Conservation (phyloP, 139 green algal genomes). For the Haematococcus sp. region DNA sequence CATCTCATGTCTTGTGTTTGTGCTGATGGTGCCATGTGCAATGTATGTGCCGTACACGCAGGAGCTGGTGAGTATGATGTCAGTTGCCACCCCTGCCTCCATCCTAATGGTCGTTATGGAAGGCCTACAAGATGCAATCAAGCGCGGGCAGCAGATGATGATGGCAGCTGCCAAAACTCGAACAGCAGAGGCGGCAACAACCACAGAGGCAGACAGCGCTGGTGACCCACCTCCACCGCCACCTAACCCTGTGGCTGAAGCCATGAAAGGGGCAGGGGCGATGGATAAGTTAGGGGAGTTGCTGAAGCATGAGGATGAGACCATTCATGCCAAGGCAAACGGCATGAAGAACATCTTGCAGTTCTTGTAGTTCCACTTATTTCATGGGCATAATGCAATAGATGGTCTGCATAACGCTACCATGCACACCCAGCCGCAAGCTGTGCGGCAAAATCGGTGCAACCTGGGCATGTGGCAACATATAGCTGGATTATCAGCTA, state of each 20-base stretch:
- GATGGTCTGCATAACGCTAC: too few relatives aligned
- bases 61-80: conserved; percentile 2
- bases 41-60: too few relatives aligned
- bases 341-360: conserved; percentile 11
- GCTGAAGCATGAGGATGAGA: neutral
- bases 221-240: too few relatives aligned
- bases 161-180: neutral
- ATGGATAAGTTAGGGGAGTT: conserved; percentile 6
- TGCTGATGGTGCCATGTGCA: too few relatives aligned
- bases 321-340: neutral
- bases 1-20: too few relatives aligned
- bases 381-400: too few relatives aligned
- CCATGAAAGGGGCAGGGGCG: conserved; percentile 1
- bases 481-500: too few relatives aligned
- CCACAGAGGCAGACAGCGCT: too few relatives aligned
- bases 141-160: conserved; percentile 12
- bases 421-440: too few relatives aligned
- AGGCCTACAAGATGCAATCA: conserved; percentile 1
- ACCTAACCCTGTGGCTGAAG: neutral
- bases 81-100: neutral
- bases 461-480: too few relatives aligned
- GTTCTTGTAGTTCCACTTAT: neutral
- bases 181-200: too few relatives aligned
- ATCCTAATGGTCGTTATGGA: neutral
- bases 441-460: too few relatives aligned